phyloP scores from a whole-genome alignment of 768 basidiomycete species.

The Auriscalpium microsporum region DNA sequence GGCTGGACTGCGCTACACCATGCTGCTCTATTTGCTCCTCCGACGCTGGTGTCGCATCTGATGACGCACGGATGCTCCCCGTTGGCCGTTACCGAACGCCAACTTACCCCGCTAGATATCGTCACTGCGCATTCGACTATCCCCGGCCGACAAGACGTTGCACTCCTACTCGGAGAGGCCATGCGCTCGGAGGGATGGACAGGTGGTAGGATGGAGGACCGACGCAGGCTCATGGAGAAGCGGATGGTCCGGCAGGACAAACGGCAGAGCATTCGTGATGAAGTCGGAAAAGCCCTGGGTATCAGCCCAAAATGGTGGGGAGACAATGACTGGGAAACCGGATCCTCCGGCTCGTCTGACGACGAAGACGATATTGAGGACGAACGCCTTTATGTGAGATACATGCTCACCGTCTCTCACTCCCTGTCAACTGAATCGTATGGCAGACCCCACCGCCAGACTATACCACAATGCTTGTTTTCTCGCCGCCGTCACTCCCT shows the following conservation, averaged over 20 bases:
- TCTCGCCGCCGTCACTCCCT: slow-evolving; percentile 72
- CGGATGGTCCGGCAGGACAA: slow-evolving; percentile 43
- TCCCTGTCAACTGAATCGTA: background rate
- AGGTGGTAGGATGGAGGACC: slow-evolving; percentile 67
- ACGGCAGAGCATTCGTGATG: slow-evolving; percentile 48
- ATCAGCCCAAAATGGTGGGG: slow-evolving; percentile 63
- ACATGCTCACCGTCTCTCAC: background rate
- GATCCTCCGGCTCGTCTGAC: slow-evolving; percentile 28
- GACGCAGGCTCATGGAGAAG: slow-evolving; percentile 51
- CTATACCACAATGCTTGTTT: slow-evolving; percentile 88
- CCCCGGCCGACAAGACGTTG: slow-evolving; percentile 78
- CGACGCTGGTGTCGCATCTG: slow-evolving; percentile 85
- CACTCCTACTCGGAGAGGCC: slow-evolving; percentile 79
- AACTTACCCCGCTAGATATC: slow-evolving; percentile 83
- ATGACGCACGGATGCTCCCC: slow-evolving; percentile 90
- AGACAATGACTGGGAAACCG: slow-evolving; percentile 28
- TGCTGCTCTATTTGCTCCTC: slow-evolving; percentile 80
- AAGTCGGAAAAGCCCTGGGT: slow-evolving; percentile 48
- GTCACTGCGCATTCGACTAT: slow-evolving; percentile 76
- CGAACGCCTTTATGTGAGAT: slow-evolving; percentile 38
- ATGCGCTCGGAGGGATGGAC: slow-evolving; percentile 83
- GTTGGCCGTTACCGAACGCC: slow-evolving; percentile 64
- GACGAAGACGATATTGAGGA: slow-evolving; percentile 42
- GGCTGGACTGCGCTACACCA: slow-evolving; percentile 96
- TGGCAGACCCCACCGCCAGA: slow-evolving; percentile 63